Base-by-base conservation (phyloP, 2,329 filamentous ascomycete species). In the Fusarium sp. region DNA sequence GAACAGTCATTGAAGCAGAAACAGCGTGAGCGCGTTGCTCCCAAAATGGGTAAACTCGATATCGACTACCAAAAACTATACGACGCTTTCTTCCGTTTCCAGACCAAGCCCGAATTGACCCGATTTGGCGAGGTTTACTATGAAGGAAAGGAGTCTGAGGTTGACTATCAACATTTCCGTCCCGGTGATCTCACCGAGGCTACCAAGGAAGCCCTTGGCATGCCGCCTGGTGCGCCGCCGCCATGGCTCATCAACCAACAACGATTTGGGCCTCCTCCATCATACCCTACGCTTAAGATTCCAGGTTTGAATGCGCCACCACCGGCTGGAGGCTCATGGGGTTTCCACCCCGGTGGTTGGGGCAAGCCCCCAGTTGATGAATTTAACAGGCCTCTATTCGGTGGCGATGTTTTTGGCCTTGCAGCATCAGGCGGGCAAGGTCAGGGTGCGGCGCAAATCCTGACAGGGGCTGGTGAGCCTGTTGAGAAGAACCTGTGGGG, bases 111-210 rank as follows among this genome's bases (percentile, higher is more conserved):
- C 0, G 91, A 94, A 74, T 84, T 99, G 69, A 98, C 96, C 32
- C 89, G 94, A 45, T 99, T 97, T 75, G 96, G 96, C 43, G 96
- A 99, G 80, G 94, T 99, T n/a, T 99, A 99, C 81, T 98, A 98
- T 79, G 96, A 99, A 81, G 96, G 96, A 78, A 99, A 99, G 80
- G 96, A 99, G 79, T 96, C 93, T 77, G 96, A 99, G 81, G 97
- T 96, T 1, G 97, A 98, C 78, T 87, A 97, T 69, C 91, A 93
- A 74, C 93, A 98, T 81, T 88, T 98, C 64, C 90, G 94, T 70
- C 93, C 96, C 2, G 96, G 96, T 38, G 94, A 98, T 74, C 81
- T 98, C 51, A 96, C 91, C 73, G 94, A 98, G 58, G 91, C 93
- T 74, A 86, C 98, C 43, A 95, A 93, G 77, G 95, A 98, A 77